Evolutionary conservation across 805 yeast genomes (phyloP).

Genomic region (Tetrapisispora pingtungensis): DNA sequence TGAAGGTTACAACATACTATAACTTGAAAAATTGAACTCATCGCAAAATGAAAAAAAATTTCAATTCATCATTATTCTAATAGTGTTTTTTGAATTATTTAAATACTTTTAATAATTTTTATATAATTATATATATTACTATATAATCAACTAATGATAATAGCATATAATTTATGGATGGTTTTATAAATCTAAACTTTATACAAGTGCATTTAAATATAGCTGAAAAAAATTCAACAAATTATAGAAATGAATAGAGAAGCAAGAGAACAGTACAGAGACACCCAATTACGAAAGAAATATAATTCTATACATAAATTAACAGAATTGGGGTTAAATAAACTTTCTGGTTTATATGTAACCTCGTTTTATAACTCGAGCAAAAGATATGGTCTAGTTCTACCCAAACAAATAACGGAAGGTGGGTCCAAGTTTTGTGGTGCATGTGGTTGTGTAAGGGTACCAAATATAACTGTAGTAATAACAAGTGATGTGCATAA

Average conservation of each 20-base stretch:
- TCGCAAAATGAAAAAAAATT: background rate
- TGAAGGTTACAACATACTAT: too few species aligned
- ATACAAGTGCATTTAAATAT: too few species aligned
- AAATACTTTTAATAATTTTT: background rate
- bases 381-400: conserved; percentile 18
- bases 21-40: too few species aligned
- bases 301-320: conserved; percentile 22
- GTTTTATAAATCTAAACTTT: background rate
- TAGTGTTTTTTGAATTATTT: too few species aligned
- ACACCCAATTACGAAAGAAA: conserved; percentile 19
- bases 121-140: background rate
- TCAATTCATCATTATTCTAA: background rate
- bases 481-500: conserved; percentile 14
- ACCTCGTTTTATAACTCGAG: conserved; percentile 24
- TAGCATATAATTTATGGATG: background rate
- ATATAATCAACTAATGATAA: background rate
- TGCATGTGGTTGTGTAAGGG: conserved; percentile 21
- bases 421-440: conserved; percentile 24
- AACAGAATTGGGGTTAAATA: conserved; percentile 15
- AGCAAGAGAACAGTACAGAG: conserved; percentile 20
- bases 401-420: conserved; percentile 16
- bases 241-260: conserved; percentile 13
- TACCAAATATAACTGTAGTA: conserved; percentile 24
- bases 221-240: too few species aligned
- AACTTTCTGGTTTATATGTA: conserved; percentile 24